Conservation (phyloP, 768 basidiomycete species). For the Candolleomyces efflorescens region DNA sequence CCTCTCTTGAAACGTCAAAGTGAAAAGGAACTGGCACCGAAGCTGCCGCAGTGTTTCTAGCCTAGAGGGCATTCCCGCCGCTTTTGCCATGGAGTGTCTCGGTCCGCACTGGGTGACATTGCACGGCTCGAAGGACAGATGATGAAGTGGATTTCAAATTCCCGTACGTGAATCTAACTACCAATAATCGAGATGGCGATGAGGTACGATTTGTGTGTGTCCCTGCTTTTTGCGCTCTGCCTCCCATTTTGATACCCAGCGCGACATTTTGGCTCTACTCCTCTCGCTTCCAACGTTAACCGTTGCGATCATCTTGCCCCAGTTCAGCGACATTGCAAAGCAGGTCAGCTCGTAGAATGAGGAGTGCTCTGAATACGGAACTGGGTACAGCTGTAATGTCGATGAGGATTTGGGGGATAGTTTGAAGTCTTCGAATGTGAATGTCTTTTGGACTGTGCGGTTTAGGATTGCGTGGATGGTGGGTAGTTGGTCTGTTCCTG, state of each 20-base stretch:
- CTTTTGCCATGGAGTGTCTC: no score
- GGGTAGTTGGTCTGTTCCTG: constrained; percentile 58
- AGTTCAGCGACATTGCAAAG: constrained; percentile 86
- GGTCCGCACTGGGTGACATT: no score
- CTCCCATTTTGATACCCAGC: constrained; percentile 90
- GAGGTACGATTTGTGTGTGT: constrained; percentile 31
- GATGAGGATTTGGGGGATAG: constrained; percentile 69
- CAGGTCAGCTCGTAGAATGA: constrained; percentile 95
- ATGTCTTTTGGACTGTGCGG: constrained; percentile 59
- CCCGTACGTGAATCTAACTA: constrained; percentile 17
- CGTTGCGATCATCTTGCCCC: constrained; percentile 90
- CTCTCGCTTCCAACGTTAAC: constrained; percentile 79
- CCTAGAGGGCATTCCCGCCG: no score
- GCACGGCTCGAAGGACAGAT: no score
- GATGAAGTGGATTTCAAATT: neutral
- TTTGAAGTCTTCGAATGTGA: constrained; percentile 64
- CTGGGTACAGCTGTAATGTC: constrained; percentile 69
- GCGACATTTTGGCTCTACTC: constrained; percentile 79
- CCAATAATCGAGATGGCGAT: constrained; percentile 48
- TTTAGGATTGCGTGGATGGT: constrained; percentile 68
- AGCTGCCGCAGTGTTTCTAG: no score
- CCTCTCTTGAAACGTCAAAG: no score
- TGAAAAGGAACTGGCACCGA: no score
- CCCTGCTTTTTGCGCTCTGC: constrained; percentile 63
- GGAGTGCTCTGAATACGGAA: constrained; percentile 94